Percentiles rank a stretch among this genome's conserved stretches.
phyloP scores from a whole-genome alignment of 768 basidiomycete genomes.

The Rhizopogon vinicolor region DNA sequence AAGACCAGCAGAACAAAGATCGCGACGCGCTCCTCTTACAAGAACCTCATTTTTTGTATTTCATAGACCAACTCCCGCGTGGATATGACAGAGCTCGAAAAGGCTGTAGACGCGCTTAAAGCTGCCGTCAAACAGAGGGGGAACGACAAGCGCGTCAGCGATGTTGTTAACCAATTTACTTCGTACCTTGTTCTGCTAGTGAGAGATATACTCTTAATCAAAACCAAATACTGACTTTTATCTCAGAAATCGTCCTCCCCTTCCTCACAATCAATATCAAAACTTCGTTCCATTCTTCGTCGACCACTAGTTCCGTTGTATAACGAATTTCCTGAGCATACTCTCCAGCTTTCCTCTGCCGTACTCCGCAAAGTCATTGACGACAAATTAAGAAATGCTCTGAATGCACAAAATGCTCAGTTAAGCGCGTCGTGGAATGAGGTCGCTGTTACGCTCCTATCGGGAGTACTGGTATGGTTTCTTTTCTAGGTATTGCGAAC shows the following conservation, averaged over 20 bases:
- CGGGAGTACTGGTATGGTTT: conserved; percentile 44
- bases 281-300: conserved; percentile 38
- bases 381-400: conserved; percentile 30
- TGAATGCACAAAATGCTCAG: conserved; percentile 13
- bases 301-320: conserved; percentile 43
- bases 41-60: background rate
- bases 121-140: conserved; percentile 22
- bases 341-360: conserved; percentile 37
- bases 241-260: conserved; percentile 34
- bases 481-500: background rate
- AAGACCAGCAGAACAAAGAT: background rate
- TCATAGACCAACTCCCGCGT: background rate
- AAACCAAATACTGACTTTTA: background rate
- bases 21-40: background rate
- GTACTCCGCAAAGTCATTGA: conserved; percentile 37
- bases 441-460: conserved; percentile 41
- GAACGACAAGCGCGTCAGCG: conserved; percentile 24
- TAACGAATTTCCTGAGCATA: conserved; percentile 27
- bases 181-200: conserved; percentile 42
- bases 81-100: conserved; percentile 20
- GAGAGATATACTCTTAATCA: conserved; percentile 8
- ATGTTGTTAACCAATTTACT: conserved; percentile 35
- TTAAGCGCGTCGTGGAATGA: conserved; percentile 38
- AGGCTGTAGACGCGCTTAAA: conserved; percentile 29
- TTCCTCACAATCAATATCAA: conserved; percentile 32